These are phyloP conservation scores for Gentiana straminea DNA, from an alignment of 257 asterid genomes.

Conservation along the genomic window DNA sequence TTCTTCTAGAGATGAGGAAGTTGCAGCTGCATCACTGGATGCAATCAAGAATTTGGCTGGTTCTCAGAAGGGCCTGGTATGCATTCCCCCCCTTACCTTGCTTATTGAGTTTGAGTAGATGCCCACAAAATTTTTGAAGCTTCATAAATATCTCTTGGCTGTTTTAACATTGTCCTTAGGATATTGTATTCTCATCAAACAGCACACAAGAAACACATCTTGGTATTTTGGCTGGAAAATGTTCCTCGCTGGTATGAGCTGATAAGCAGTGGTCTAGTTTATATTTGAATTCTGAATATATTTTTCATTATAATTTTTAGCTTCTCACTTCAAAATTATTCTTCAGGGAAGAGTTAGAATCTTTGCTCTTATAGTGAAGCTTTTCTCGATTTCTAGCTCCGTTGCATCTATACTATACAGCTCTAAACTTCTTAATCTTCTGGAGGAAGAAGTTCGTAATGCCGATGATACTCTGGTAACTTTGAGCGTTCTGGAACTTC, in stretches of 20 bases:
- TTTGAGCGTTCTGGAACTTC: constrained; percentile 76
- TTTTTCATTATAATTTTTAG: neutral
- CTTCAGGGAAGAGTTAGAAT: constrained; percentile 81
- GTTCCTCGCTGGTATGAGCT: constrained; percentile 69
- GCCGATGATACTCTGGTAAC: constrained; percentile 61
- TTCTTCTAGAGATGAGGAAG: constrained; percentile 66
- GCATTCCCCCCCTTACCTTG: constrained; percentile 16
- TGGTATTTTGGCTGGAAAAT: constrained; percentile 43
- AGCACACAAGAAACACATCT: constrained; percentile 53
- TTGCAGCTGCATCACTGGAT: constrained; percentile 63
- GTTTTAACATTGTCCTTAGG: constrained; percentile 23
- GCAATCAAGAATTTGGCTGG: constrained; percentile 52
- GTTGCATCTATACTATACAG: constrained; percentile 60
- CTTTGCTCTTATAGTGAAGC: constrained; percentile 82
- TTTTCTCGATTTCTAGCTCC: constrained; percentile 71
- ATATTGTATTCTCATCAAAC: constrained; percentile 48
- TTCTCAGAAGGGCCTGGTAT: constrained; percentile 61
- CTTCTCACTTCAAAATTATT: neutral
- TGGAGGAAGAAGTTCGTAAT: constrained; percentile 68
- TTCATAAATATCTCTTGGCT: no score
- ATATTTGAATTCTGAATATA: neutral
- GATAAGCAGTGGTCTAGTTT: neutral
- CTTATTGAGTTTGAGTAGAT: neutral
- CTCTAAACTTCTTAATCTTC: constrained; percentile 60
- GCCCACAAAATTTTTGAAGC: no score